A percentile compares a stretch with the other conserved stretches of the same genome.
Conservation (phyloP, 495 filamentous ascomycete species). For the Penicillium cosmopolitanum region DNA sequence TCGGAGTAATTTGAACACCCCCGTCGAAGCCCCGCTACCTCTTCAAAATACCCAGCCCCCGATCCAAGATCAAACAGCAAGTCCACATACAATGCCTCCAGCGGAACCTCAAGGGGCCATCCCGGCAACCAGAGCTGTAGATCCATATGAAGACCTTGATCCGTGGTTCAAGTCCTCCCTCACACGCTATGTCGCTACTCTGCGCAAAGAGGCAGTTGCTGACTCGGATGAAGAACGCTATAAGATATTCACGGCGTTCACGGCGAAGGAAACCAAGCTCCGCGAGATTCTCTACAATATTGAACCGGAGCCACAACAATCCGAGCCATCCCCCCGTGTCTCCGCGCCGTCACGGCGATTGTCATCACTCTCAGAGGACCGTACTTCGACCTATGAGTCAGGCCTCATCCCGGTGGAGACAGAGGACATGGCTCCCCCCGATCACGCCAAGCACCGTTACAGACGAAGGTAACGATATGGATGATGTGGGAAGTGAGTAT, state of each 20-base stretch:
- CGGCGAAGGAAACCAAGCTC: slow-evolving; percentile 54
- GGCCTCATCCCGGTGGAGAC: slow-evolving; percentile 42
- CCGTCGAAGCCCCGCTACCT: neutral
- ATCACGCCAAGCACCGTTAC: slow-evolving; percentile 13
- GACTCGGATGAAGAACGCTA: slow-evolving; percentile 54
- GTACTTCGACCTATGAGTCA: slow-evolving; percentile 31
- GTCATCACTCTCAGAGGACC: slow-evolving; percentile 17
- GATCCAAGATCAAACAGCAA: slow-evolving; percentile 1
- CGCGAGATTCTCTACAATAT: slow-evolving; percentile 57
- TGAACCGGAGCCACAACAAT: slow-evolving; percentile 37
- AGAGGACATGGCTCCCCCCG: slow-evolving; percentile 22
- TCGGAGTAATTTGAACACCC: neutral
- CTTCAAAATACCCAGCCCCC: slow-evolving; percentile 9
- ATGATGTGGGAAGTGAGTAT: slow-evolving; percentile 36
- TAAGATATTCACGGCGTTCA: slow-evolving; percentile 56
- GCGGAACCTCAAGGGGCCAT: slow-evolving; percentile 6
- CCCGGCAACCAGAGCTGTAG: slow-evolving; percentile 24
- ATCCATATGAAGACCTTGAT: slow-evolving; percentile 55
- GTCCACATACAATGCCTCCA: neutral
- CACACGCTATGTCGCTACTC: slow-evolving; percentile 54
- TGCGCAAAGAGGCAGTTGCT: slow-evolving; percentile 55
- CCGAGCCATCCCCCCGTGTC: slow-evolving; percentile 13
- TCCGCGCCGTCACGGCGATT: slow-evolving; percentile 14
- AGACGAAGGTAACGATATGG: slow-evolving; percentile 31
- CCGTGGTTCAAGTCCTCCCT: slow-evolving; percentile 58